Base-by-base conservation (phyloP, 805 yeast species). In the Suhomyces sp. region DNA sequence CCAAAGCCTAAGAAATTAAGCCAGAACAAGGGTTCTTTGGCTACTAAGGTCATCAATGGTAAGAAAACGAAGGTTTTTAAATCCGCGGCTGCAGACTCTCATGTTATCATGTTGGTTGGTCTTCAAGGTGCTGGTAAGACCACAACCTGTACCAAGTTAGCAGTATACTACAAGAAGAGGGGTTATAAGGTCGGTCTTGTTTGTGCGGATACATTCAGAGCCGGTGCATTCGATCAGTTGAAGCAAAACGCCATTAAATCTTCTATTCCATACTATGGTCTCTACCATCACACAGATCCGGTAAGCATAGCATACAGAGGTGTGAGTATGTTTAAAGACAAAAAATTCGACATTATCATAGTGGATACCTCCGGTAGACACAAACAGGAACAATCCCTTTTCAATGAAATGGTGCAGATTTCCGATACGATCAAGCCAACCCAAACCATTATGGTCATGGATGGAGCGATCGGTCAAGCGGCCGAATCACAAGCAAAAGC, bases 81-180 rank as follows among this genome's bases (percentile, higher is more conserved):
- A 13, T 48, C 38, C 21, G 43, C 30, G 14, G 50, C 51, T 14
- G 39, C 34, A 10, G 25, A 31, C 14, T 43, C 47, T 6, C 69
- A 83, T 54, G 85, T 91, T 20, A 83, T 93, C 46, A 93, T 93
- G 98, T 85, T 93, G 73, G 98, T 93, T 40, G 98, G 98, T 56
- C 70, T 93, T 41, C 98, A 93, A 62, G 98, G 98, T 68, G 93
- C 98, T 9, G 98, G 98, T 74, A 93, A 93, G 60, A 93, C 98
- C 20, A 93, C 98, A 0, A 81, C 96, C 2, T 90, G 97, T 78
- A 93, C 98, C 2, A 93, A 93, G 52, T 70, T 91, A 50, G 98
- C 98, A 0, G 95, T 88, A 2, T 90, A 86, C 58, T 93, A 93
- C 58, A 91, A 88, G 54, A 78, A 90, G 54, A 73, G 97, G 54